Evolutionary conservation across 805 yeast genomes (phyloP).

Genomic region (Suhomyces vadensis): DNA sequence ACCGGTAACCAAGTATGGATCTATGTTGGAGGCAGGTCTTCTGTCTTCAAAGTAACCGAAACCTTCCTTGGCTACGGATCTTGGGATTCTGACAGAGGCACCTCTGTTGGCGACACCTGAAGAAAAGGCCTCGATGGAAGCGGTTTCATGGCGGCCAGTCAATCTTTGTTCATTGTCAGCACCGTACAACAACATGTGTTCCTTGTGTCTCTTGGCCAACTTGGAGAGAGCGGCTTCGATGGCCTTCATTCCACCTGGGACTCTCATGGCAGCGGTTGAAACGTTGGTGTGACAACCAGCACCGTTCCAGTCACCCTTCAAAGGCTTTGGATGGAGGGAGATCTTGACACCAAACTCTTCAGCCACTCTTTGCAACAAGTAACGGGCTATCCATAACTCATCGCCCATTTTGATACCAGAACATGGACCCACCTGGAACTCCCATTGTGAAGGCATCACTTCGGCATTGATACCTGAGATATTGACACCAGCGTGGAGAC

Average conservation of each 20-base stretch:
- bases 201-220: slow-evolving; percentile 93
- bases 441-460: slow-evolving; percentile 99
- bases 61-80: slow-evolving; percentile 97
- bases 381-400: slow-evolving; percentile 94
- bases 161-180: slow-evolving; percentile 92
- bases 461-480: slow-evolving; percentile 98
- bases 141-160: slow-evolving; percentile 99
- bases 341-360: slow-evolving; percentile 99
- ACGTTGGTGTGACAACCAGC: slow-evolving; percentile 99
- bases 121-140: slow-evolving; percentile 85
- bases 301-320: slow-evolving; percentile 99
- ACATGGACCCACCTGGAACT: slow-evolving; percentile 99
- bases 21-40: slow-evolving; percentile 99
- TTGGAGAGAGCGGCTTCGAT: slow-evolving; percentile 92
- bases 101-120: slow-evolving; percentile 99
- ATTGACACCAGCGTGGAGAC: slow-evolving; percentile 86
- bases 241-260: slow-evolving; percentile 91
- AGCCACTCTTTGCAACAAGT: slow-evolving; percentile 88
- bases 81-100: slow-evolving; percentile 97
- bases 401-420: slow-evolving; percentile 96
- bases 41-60: slow-evolving; percentile 99
- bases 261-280: slow-evolving; percentile 88
- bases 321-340: slow-evolving; percentile 98
- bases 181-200: slow-evolving; percentile 94
- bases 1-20: slow-evolving; percentile 98